Percentiles rank a stretch among this genome's conserved stretches.
phyloP scores from a whole-genome alignment of 257 asterid species.

The Nicotiana tabacum region DNA sequence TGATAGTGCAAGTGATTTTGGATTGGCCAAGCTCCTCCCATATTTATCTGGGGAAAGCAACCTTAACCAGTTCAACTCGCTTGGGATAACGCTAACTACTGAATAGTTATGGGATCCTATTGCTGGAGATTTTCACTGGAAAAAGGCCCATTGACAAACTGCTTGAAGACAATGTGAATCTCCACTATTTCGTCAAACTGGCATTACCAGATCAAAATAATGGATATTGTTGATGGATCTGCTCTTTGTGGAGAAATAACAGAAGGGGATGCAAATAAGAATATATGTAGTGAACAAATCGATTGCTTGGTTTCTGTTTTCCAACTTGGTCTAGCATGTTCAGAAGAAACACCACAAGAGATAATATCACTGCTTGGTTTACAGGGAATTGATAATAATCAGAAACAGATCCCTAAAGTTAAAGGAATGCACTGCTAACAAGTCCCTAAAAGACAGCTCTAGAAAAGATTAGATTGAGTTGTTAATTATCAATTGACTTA shows the following conservation, averaged over 20 bases:
- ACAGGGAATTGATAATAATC: conserved; percentile 15
- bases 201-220: conserved; percentile 18
- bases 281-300: conserved; percentile 11
- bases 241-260: conserved; percentile 26
- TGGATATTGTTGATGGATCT: conserved; percentile 18
- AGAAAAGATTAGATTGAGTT: not conserved
- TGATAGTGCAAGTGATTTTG: not conserved
- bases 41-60: not conserved
- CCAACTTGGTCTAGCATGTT: conserved; percentile 29
- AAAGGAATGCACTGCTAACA: not conserved
- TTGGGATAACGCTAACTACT: not conserved
- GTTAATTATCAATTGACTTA: not conserved
- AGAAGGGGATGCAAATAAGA: conserved; percentile 18
- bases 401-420: conserved; percentile 7
- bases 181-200: conserved; percentile 23
- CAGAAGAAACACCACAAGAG: conserved; percentile 27
- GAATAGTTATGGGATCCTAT: conserved; percentile 23
- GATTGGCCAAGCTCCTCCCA: not conserved
- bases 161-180: conserved; percentile 19
- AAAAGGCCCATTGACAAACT: conserved; percentile 23
- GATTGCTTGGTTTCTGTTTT: conserved; percentile 20
- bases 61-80: not conserved
- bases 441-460: not conserved
- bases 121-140: conserved; percentile 35
- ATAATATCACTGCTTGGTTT: conserved; percentile 24